A percentile compares a stretch with the other conserved stretches of the same genome.
These are phyloP conservation scores for Leccinum olivaceopallidum DNA, from an alignment of 768 basidiomycete species.

Conservation along the genomic window DNA sequence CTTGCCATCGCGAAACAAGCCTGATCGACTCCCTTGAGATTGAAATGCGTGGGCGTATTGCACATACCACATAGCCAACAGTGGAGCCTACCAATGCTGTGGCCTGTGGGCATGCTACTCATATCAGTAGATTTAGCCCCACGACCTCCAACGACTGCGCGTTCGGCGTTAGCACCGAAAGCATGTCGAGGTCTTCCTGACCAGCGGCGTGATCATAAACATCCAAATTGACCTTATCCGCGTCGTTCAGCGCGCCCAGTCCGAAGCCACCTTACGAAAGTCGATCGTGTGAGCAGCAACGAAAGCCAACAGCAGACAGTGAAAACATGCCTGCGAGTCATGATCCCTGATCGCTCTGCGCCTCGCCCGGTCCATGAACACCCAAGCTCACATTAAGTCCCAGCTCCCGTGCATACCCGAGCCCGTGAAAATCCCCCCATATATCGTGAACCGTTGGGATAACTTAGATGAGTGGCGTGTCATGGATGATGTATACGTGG, in stretches of 20 bases:
- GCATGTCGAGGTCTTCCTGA: constrained; percentile 52
- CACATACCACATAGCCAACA: neutral
- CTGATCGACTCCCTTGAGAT: constrained; percentile 10
- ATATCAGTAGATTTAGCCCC: constrained; percentile 10
- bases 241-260: constrained; percentile 89
- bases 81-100: constrained; percentile 13
- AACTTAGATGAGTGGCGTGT: too few relatives aligned
- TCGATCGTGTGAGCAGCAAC: constrained; percentile 2
- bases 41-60: constrained; percentile 19
- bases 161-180: constrained; percentile 67
- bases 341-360: constrained; percentile 42
- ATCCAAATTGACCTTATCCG: constrained; percentile 90
- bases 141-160: constrained; percentile 43
- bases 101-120: neutral
- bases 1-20: constrained; percentile 74
- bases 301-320: neutral
- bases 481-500: too few relatives aligned
- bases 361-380: constrained; percentile 18
- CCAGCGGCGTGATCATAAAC: constrained; percentile 60
- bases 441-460: too few relatives aligned
- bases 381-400: constrained; percentile 62
- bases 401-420: constrained; percentile 73
- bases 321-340: constrained; percentile 51
- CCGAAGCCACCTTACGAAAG: constrained; percentile 73
- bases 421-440: constrained; percentile 67